These are phyloP conservation scores for Botryosphaeria dothidea DNA, from an alignment of 2,329 filamentous ascomycete genomes.

Conservation along the genomic window DNA sequence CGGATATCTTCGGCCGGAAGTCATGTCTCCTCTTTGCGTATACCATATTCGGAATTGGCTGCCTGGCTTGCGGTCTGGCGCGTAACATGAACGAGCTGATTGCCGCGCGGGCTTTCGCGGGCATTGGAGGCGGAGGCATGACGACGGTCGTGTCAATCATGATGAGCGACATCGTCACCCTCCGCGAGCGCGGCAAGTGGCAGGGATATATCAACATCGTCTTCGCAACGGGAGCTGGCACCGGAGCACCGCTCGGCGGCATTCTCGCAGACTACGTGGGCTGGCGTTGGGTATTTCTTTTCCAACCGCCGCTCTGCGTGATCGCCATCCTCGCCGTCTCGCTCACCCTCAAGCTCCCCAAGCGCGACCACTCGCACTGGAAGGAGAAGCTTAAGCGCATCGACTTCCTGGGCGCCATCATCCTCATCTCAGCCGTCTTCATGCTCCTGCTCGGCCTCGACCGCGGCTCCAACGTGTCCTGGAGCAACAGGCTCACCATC, in stretches of 20 bases:
- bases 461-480: slow-evolving; percentile 70
- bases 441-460: slow-evolving; percentile 70
- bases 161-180: slow-evolving; percentile 68
- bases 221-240: slow-evolving; percentile 66
- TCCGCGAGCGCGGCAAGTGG: slow-evolving; percentile 71
- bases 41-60: slow-evolving; percentile 64
- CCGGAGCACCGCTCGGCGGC: slow-evolving; percentile 70
- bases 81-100: slow-evolving; percentile 66
- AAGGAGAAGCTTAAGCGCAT: slow-evolving; percentile 65
- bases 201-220: slow-evolving; percentile 75
- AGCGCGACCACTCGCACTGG: slow-evolving; percentile 62
- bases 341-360: slow-evolving; percentile 63
- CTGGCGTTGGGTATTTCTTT: slow-evolving; percentile 76
- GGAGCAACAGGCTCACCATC: slow-evolving; percentile 61
- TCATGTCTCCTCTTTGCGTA: slow-evolving; percentile 65
- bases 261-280: slow-evolving; percentile 71
- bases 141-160: slow-evolving; percentile 69
- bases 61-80: slow-evolving; percentile 63
- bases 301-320: slow-evolving; percentile 68
- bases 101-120: slow-evolving; percentile 62
- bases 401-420: slow-evolving; percentile 71
- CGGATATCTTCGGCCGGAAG: slow-evolving; percentile 71
- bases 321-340: slow-evolving; percentile 66
- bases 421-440: slow-evolving; percentile 66
- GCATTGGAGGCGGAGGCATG: slow-evolving; percentile 72